Percentiles rank a stretch among this genome's conserved stretches.
Conservation (phyloP, 192 early-diverging fungal species). For the Umbelopsis sp. region DNA sequence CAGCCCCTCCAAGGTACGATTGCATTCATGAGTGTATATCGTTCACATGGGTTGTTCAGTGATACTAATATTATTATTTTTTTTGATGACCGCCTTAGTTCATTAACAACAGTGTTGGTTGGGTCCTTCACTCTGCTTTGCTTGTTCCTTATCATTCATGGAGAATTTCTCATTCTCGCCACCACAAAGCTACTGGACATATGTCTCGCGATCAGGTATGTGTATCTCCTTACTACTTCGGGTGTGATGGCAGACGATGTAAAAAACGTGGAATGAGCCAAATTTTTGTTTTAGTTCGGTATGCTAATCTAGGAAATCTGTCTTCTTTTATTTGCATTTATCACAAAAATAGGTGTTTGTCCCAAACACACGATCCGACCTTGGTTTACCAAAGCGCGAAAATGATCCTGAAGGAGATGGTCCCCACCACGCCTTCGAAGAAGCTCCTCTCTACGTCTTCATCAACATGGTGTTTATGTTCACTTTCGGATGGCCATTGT, state of each 20-base stretch:
- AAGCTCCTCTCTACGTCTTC: slow-evolving; percentile 66
- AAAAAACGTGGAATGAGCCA: slow-evolving; percentile 3
- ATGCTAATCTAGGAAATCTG: background rate
- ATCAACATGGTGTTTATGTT: slow-evolving; percentile 70
- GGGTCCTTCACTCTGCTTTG: slow-evolving; percentile 84
- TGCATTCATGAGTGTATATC: background rate
- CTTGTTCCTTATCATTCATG: slow-evolving; percentile 95
- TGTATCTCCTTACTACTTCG: background rate
- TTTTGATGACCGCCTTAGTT: slow-evolving; percentile 21
- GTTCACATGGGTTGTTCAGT: background rate
- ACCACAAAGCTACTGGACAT: slow-evolving; percentile 91
- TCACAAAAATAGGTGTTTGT: slow-evolving; percentile 72
- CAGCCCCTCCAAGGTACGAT: slow-evolving; percentile 67
- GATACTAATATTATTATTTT: background rate
- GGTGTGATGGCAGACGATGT: background rate
- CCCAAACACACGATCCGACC: slow-evolving; percentile 68
- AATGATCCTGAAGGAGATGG: slow-evolving; percentile 40
- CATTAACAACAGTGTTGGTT: slow-evolving; percentile 90
- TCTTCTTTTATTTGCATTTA: background rate
- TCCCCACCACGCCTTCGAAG: slow-evolving; percentile 58
- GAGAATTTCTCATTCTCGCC: slow-evolving; percentile 88
- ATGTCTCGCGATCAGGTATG: slow-evolving; percentile 82
- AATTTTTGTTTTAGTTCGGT: background rate
- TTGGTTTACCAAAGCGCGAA: slow-evolving; percentile 53
- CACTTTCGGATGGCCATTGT: slow-evolving; percentile 89